phyloP scores from a whole-genome alignment of 75 land plant species.

The Gnetum montanum region DNA sequence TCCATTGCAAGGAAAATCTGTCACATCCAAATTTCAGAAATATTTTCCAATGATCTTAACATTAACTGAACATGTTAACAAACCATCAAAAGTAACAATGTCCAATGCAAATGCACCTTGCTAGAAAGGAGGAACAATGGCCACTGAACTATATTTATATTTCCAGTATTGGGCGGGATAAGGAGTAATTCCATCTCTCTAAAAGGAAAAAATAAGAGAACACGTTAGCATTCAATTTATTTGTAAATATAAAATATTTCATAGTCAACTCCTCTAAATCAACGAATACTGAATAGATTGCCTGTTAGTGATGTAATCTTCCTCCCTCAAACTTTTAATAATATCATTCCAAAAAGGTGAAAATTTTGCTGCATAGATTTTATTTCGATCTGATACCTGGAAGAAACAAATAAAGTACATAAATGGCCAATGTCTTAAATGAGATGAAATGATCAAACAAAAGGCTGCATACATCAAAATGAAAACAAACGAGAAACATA shows the following conservation, averaged over 20 bases:
- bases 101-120: constrained; percentile 45
- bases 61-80: not conserved
- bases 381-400: constrained; percentile 25
- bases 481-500: too few relatives aligned
- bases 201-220: too few relatives aligned
- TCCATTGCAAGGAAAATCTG: constrained; percentile 88
- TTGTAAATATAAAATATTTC: too few relatives aligned
- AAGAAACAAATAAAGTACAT: too few relatives aligned
- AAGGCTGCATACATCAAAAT: too few relatives aligned
- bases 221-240: too few relatives aligned
- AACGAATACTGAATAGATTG: constrained; percentile 5
- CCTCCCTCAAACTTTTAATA: constrained; percentile 78
- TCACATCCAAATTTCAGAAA: too few relatives aligned
- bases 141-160: constrained; percentile 76
- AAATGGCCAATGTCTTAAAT: too few relatives aligned
- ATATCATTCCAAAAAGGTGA: constrained; percentile 95
- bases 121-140: constrained; percentile 87
- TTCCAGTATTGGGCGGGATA: constrained; percentile 64
- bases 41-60: not conserved
- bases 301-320: constrained; percentile 88
- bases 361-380: constrained; percentile 63
- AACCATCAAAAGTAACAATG: not conserved
- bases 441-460: too few relatives aligned
- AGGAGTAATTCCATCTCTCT: constrained; percentile 85
- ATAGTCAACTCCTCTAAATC: too few relatives aligned